Conservation (phyloP, 208 protist genomes). For the Crithidia mellificae region DNA sequence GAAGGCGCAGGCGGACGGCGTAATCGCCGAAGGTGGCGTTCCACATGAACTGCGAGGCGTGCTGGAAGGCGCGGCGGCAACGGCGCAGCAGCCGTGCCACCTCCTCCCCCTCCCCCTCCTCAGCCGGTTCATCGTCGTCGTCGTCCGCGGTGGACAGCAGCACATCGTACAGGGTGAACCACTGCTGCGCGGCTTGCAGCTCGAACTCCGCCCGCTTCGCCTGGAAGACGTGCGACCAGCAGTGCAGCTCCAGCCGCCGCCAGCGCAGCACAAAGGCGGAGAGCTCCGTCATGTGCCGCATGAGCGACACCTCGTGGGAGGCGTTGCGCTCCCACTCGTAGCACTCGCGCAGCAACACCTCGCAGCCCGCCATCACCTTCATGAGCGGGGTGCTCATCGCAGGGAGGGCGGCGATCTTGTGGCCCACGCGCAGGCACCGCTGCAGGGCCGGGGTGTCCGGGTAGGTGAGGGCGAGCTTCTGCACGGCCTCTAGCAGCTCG, state of each 20-base stretch:
- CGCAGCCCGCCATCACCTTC: conserved; percentile 93
- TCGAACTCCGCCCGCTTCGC: conserved; percentile 80
- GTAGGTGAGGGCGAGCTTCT: conserved; percentile 77
- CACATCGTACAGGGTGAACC: conserved; percentile 84
- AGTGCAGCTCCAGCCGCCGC: conserved; percentile 96
- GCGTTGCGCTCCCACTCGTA: conserved; percentile 97
- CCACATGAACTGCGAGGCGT: conserved; percentile 84
- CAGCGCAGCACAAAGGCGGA: conserved; percentile 95
- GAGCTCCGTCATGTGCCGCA: conserved; percentile 86
- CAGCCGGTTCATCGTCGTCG: background rate
- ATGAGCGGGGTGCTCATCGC: conserved; percentile 89
- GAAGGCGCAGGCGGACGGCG: conserved; percentile 57
- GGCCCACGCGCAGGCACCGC: conserved; percentile 74
- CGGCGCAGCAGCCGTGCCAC: conserved; percentile 22
- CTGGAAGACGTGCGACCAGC: conserved; percentile 92
- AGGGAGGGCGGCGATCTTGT: conserved; percentile 87
- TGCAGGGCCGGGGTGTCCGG: conserved; percentile 93
- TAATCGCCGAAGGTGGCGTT: conserved; percentile 78
- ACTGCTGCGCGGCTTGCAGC: conserved; percentile 60
- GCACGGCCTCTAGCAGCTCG: conserved; percentile 59
- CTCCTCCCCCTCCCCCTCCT: conserved; percentile 10
- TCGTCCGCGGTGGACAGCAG: conserved; percentile 28
- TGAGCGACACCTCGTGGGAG: conserved; percentile 86
- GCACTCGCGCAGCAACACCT: conserved; percentile 93
- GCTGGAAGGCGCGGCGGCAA: conserved; percentile 53